Evolutionary conservation across 164 flowering plant genomes (phyloP), one percentile per base, ranked within the genome.

Genomic region (Nelumbo lutea): DNA sequence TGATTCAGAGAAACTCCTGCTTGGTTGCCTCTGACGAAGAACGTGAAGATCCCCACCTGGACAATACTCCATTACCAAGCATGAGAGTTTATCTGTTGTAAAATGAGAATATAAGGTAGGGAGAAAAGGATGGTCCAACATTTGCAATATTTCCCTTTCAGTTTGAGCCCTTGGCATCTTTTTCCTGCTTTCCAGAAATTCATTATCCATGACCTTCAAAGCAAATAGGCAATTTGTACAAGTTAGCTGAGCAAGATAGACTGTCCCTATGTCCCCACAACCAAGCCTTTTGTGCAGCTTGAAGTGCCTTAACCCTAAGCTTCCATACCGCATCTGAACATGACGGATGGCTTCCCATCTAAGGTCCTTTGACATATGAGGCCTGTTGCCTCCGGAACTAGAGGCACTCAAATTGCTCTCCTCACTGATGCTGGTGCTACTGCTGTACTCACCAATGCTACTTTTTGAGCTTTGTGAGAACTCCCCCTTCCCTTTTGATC

Each of bases 1-100:
- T 64, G 85, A 81, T 78, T 90, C 96, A 40, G 87, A 68, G 68
- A 85, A 90, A 74, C 78, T 70, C 79, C 89, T 78, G 67, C 81
- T 84, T 6, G 81, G 84, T 78, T 90, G 96, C 82, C 77, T 85
- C 78, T 90, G 96, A 57, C 94, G 89, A 68, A 93, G 82, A 56
- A 88, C 92, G 69, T 90, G 96, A 47, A 90, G 76, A 85, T 90
- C 96, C 58, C 96, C 96, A 65, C 94, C 96, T 10, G 94, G 91
- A 77, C 96, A 90, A 66, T 80, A 90, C 79, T 90, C 96, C 94
- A 88, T 88, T 43, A 90, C 92, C 50, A 90, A 71, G 72, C 96
- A 90, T 13, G 92, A 88, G 50, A 88, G 73, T 72, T 15, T 87
- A 52, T 87, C 88, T 4, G 98, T 79, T 1, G 75, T 75, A 67